Base-by-base conservation (phyloP, 345 rosid genomes). In the Anacardium occidentale region DNA sequence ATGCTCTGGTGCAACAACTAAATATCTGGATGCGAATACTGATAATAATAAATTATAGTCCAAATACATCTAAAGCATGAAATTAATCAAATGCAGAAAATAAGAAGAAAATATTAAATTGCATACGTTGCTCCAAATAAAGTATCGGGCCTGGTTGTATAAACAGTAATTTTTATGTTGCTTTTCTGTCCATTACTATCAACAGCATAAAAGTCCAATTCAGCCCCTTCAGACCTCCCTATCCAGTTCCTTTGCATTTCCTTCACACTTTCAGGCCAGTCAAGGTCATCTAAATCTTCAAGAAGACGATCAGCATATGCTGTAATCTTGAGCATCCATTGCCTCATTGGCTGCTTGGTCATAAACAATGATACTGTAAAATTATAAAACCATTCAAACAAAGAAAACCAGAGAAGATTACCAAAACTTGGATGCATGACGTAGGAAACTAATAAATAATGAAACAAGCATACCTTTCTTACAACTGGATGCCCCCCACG, bases 311-410 rank as follows among this genome's bases (percentile, higher is more conserved):
- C 97, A 74, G 95, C 97, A 65, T 94, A 94, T 3, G 89, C 97
- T 63, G 96, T 94, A 73, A 94, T 94, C 88, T 86, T 94, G 80
- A 94, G 93, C 89, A 91, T 91, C 97, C 98, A 94, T 75, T 94
- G 97, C 85, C 94, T 84, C 98, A 94, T 94, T 79, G 97, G 96
- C 98, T 94, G 96, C 96, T 94, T 82, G 91, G 93, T 87, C 83
- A 91, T 85, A 90, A 91, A 91, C 89, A 94, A 90, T 77, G 87
- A 90, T 89, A 90, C 93, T 91, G 97, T 91, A 86, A 85, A 90
- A 90, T 87, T 87, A 81, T 80, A 82, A 85, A 84, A 86, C 81
- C 65, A 74, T 85, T 90, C 84, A 82, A 85, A 82, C 78, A 76
- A 75, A 68, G 77, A 78, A 72, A 82, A 74, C 64, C 80, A 62